Percentiles rank a stretch among this genome's conserved stretches.
Evolutionary conservation across 2,329 filamentous ascomycete genomes (phyloP).

Genomic region (Juglanconis sp.): DNA sequence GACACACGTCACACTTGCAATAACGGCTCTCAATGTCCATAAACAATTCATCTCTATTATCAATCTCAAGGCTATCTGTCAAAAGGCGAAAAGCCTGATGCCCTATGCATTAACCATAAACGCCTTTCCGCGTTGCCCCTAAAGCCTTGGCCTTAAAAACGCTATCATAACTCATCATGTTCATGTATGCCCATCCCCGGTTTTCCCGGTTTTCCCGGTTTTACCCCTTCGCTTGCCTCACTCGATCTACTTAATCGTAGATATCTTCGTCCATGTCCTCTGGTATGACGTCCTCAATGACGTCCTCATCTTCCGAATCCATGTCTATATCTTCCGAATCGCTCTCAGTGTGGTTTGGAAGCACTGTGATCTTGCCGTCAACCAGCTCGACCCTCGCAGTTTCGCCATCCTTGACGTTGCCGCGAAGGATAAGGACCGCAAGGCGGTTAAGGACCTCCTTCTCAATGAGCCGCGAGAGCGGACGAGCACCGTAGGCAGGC

Average conservation of each 20-base stretch:
- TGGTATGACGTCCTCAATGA: constrained; percentile 67
- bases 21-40: not conserved
- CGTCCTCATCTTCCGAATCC: constrained; percentile 59
- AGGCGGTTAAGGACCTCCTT: constrained; percentile 94
- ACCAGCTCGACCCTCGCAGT: constrained; percentile 73
- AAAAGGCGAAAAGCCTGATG: not conserved
- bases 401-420: constrained; percentile 83
- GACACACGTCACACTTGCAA: not conserved
- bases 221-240: not conserved
- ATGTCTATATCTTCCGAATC: constrained; percentile 60
- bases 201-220: not conserved
- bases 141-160: not conserved
- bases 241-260: constrained; percentile 8
- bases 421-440: constrained; percentile 85
- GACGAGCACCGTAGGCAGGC: constrained; percentile 89
- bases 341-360: constrained; percentile 74
- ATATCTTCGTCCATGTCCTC: constrained; percentile 59
- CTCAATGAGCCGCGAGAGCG: constrained; percentile 85
- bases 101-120: not conserved
- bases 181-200: not conserved
- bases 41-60: not conserved
- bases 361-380: constrained; percentile 74
- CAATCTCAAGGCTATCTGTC: not conserved
- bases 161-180: not conserved
- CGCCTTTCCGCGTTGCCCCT: not conserved